A percentile compares a stretch with the other conserved stretches of the same genome.
Conservation (phyloP, 2,329 filamentous ascomycete species). For the Arthrobotrys sphaeroides region DNA sequence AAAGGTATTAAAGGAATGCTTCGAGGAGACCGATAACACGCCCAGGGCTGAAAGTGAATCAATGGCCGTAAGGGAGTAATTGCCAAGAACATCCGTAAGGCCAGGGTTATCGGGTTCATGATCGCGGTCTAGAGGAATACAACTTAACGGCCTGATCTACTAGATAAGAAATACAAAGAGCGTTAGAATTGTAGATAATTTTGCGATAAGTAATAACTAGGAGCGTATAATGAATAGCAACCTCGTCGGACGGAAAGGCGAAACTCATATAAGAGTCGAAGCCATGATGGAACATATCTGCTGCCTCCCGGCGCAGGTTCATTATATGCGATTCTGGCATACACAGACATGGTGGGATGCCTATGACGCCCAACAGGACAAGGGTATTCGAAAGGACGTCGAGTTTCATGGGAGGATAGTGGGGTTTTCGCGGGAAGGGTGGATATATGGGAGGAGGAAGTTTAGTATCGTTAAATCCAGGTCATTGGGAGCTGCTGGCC, state of each 20-base stretch:
- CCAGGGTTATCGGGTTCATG: conserved; percentile 81
- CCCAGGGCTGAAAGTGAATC: conserved; percentile 94
- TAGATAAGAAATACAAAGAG: conserved; percentile 31
- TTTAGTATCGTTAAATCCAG: not conserved
- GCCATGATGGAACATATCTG: conserved; percentile 48
- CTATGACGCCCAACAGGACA: conserved; percentile 35
- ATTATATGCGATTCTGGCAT: conserved; percentile 40
- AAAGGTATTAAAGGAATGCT: conserved; percentile 69
- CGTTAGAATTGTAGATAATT: conserved; percentile 11
- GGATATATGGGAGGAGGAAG: not conserved
- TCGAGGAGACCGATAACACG: conserved; percentile 74
- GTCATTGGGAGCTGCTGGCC: conserved; percentile 40
- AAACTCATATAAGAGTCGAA: conserved; percentile 44
- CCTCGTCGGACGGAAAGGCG: conserved; percentile 46
- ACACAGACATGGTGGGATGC: conserved; percentile 42
- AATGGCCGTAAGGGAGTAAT: conserved; percentile 94
- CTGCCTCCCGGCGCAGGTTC: conserved; percentile 45
- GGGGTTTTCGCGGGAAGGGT: not conserved
- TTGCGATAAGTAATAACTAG: not conserved
- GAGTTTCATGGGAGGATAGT: conserved; percentile 33
- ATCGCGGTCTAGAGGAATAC: conserved; percentile 84
- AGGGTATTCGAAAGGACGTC: conserved; percentile 19
- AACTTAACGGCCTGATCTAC: conserved; percentile 84
- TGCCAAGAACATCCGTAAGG: conserved; percentile 93
- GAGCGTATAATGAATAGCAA: conserved; percentile 5